Evolutionary conservation across 2,329 filamentous ascomycete genomes (phyloP).

Genomic region (Pseudogymnoascus sp.): DNA sequence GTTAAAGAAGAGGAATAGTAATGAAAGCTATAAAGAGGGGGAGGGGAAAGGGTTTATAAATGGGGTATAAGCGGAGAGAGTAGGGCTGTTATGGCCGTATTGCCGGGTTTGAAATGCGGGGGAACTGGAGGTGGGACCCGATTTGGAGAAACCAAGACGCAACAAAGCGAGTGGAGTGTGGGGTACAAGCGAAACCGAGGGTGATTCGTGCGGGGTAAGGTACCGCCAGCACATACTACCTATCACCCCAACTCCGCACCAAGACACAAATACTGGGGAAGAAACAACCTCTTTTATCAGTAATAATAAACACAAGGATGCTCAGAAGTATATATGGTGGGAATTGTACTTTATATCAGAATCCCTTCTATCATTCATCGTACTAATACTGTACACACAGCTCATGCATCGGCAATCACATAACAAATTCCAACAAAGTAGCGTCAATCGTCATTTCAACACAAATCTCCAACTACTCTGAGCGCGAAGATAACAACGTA

Average conservation of each 20-base stretch:
- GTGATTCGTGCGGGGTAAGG: background rate
- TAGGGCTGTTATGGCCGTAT: background rate
- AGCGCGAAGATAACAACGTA: slow-evolving; percentile 8
- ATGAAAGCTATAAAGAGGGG: background rate
- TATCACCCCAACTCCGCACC: background rate
- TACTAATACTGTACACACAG: background rate
- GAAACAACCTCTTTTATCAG: background rate
- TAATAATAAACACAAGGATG: background rate
- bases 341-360: background rate
- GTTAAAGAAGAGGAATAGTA: background rate
- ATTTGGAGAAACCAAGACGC: background rate
- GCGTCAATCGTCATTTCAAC: slow-evolving; percentile 3
- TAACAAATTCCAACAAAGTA: background rate
- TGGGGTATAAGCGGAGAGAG: background rate
- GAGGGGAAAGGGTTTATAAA: slow-evolving; percentile 8
- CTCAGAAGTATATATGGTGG: background rate
- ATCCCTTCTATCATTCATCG: background rate
- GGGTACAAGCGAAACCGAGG: slow-evolving; percentile 5
- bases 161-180: background rate
- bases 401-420: background rate
- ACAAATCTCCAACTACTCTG: background rate
- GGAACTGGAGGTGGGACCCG: background rate
- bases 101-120: slow-evolving; percentile 6
- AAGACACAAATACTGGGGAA: background rate
- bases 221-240: background rate